Base-by-base conservation (phyloP, 176 grass and related monocot genomes). In the Oryza glumipatula region DNA sequence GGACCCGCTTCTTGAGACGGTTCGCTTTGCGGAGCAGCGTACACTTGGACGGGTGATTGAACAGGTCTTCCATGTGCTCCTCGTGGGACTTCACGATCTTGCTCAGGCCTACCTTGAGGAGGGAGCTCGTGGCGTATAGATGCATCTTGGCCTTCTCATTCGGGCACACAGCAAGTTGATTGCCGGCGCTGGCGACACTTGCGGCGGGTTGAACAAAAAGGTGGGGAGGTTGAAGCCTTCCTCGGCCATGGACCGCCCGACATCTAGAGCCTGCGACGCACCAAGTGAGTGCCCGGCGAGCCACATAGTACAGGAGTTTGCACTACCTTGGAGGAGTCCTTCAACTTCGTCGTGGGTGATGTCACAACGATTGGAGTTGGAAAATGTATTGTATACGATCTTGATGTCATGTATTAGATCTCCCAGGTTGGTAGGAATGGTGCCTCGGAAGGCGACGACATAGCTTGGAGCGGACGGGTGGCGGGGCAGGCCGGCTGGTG, bases 211-310 rank as follows among this genome's bases (percentile, higher is more conserved):
- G 36, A 38, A 38, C 5, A 38, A 6, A 6, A 38, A 38, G 36
- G 36, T 38, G 48, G 16, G 73, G 19, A 71, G 65, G 21, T 21
- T 36, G 17, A 14, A 7, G 0, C 12, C 21, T 16, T 17, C 26
- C 2, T 10, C 26, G 0, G 10, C 16, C 64, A 87, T 70, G 64
- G 1, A 8, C 3, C 65, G 63, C 48, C 85, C 79, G 12, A 87
- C 72, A 13, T 87, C 79, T 10, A 86, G 44, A 3, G 77, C 84
- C 46, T 74, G 64, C 0, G 84, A 74, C 33, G 84, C 84, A 4
- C 84, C 84, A 6, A 86, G 70, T 9, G 84, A 86, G 69, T 86
- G 77, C 0, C 84, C 77, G 0, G 69, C 39, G 3, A 87, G 72
- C 85, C 78, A 87, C 11, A 87, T 63, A 3, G 2, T 47, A 11